Conservation (phyloP, 345 rosid species). For the Citrus unshiu region DNA sequence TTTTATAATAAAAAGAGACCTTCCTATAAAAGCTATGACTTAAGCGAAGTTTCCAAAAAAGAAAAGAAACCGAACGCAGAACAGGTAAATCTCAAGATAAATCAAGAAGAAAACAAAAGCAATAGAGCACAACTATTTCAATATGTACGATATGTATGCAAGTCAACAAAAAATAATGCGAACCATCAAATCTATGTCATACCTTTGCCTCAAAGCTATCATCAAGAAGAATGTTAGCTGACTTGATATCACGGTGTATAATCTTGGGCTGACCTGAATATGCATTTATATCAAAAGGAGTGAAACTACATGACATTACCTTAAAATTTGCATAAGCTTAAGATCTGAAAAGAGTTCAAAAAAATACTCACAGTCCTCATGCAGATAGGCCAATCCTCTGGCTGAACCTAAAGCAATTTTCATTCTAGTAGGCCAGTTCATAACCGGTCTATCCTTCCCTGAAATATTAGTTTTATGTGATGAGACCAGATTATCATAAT, state of each 20-base stretch:
- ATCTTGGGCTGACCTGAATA: constrained; percentile 72
- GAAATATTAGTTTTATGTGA: constrained; percentile 10
- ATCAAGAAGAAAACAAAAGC: neutral
- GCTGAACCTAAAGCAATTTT: constrained; percentile 86
- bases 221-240: constrained; percentile 77
- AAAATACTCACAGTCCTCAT: constrained; percentile 73
- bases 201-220: constrained; percentile 77
- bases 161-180: neutral
- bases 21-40: neutral
- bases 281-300: constrained; percentile 5
- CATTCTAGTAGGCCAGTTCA: constrained; percentile 68
- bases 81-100: neutral
- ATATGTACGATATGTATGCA: neutral
- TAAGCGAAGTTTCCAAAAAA: neutral
- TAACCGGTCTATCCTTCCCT: constrained; percentile 63
- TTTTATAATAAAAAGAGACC: neutral
- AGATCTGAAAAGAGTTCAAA: neutral
- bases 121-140: neutral
- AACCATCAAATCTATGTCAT: constrained; percentile 10
- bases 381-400: constrained; percentile 82
- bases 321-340: neutral
- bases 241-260: constrained; percentile 90
- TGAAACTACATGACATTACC: neutral
- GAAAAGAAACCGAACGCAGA: neutral
- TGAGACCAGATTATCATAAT: constrained; percentile 6